A percentile compares a stretch with the other conserved stretches of the same genome.
Conservation (phyloP, 768 basidiomycete genomes). For the Lactarius akahatsu region DNA sequence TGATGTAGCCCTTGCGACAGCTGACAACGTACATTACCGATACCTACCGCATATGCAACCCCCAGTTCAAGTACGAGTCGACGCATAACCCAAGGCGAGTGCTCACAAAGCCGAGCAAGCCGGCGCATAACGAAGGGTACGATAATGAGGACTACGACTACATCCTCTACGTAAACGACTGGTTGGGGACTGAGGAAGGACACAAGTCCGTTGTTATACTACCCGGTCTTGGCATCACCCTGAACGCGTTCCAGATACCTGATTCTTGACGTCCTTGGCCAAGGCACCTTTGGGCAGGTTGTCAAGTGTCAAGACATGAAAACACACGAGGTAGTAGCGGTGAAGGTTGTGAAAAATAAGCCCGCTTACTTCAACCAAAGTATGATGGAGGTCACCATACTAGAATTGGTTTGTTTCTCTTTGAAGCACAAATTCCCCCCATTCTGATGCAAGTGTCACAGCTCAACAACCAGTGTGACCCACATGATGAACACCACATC, state of each 20-base stretch:
- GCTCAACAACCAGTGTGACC: slow-evolving; percentile 94
- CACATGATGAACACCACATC: slow-evolving; percentile 94
- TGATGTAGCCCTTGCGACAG: slow-evolving; percentile 54
- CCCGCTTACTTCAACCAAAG: slow-evolving; percentile 99
- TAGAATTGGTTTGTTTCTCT: slow-evolving; percentile 79
- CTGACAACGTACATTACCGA: slow-evolving; percentile 86
- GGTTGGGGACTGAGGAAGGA: slow-evolving; percentile 90
- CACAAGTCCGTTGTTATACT: slow-evolving; percentile 69
- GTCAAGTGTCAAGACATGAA: slow-evolving; percentile 99
- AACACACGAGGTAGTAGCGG: slow-evolving; percentile 97
- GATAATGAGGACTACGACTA: slow-evolving; percentile 99
- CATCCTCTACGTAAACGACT: slow-evolving; percentile 98
- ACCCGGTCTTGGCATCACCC: slow-evolving; percentile 20
- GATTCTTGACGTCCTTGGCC: slow-evolving; percentile 96
- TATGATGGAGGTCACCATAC: slow-evolving; percentile 99
- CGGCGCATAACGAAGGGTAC: slow-evolving; percentile 92
- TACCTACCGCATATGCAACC: slow-evolving; percentile 94
- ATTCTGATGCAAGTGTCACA: slow-evolving; percentile 36
- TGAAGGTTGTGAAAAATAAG: slow-evolving; percentile 99
- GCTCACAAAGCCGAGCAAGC: slow-evolving; percentile 96
- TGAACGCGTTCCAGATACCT: slow-evolving; percentile 63
- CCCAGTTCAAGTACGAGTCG: slow-evolving; percentile 92
- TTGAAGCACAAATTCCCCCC: slow-evolving; percentile 6
- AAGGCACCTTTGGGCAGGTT: slow-evolving; percentile 98
- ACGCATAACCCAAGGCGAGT: slow-evolving; percentile 94